Evolutionary conservation across 148 eudicot species (phyloP).

Genomic region (Limonium bicolor): DNA sequence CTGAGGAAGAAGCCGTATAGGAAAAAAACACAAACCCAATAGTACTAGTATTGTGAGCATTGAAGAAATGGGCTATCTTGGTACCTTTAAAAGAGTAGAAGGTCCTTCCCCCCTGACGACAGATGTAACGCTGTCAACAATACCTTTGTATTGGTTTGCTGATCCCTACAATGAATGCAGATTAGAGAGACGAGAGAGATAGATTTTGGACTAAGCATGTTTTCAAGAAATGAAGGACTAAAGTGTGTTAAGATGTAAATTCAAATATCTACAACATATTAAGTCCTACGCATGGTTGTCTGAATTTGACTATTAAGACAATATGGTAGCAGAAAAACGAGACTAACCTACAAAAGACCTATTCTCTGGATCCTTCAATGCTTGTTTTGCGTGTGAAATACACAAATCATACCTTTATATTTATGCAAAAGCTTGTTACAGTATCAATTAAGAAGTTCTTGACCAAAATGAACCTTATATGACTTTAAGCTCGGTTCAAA

Average conservation of each 20-base stretch:
- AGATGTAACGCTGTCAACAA: slow-evolving; percentile 56
- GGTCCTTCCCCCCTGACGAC: slow-evolving; percentile 72
- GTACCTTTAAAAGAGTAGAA: slow-evolving; percentile 65
- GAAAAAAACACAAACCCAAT: too few relatives aligned
- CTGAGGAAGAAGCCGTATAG: background rate
- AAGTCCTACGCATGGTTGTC: too few relatives aligned
- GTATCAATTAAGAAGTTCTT: too few relatives aligned
- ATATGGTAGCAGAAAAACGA: background rate
- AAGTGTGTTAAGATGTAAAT: too few relatives aligned
- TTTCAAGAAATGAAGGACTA: too few relatives aligned
- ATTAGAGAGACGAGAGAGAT: too few relatives aligned
- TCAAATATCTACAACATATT: background rate
- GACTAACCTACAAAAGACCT: slow-evolving; percentile 78
- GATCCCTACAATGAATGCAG: slow-evolving; percentile 48
- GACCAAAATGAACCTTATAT: too few relatives aligned
- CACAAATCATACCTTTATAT: too few relatives aligned
- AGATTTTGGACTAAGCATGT: too few relatives aligned
- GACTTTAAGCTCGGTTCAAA: background rate
- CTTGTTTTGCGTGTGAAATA: slow-evolving; percentile 58
- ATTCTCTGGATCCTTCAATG: slow-evolving; percentile 78
- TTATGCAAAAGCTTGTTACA: too few relatives aligned
- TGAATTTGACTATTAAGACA: too few relatives aligned
- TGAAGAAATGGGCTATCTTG: background rate
- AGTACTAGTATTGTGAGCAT: background rate
- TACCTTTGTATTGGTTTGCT: slow-evolving; percentile 66